Percentiles rank a stretch among this genome's conserved stretches.
These are phyloP conservation scores for Lachancea nothofagi DNA, from an alignment of 805 yeast species.

Conservation along the genomic window DNA sequence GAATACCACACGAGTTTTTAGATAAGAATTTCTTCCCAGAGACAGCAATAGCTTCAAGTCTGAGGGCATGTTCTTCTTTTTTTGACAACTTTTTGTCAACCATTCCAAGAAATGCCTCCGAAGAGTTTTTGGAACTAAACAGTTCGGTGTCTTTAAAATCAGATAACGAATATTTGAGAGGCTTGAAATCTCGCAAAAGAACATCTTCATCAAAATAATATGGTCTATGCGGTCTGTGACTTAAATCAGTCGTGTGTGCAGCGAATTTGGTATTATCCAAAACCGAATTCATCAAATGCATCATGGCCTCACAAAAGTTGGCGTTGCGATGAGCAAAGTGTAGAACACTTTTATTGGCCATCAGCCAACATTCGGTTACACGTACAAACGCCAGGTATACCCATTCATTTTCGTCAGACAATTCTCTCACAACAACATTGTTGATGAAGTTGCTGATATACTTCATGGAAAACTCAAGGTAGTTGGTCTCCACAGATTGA, in stretches of 20 bases:
- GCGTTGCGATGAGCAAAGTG: conserved; percentile 32
- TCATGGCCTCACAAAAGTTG: conserved; percentile 30
- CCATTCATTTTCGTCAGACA: conserved; percentile 20
- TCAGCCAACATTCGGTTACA: conserved; percentile 53
- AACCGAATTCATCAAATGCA: conserved; percentile 31
- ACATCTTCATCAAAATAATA: conserved; percentile 19
- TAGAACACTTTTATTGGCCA: conserved; percentile 41
- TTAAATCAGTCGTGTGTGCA: neutral
- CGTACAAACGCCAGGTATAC: conserved; percentile 39
- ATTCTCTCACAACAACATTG: conserved; percentile 28
- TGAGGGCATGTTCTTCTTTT: conserved; percentile 11
- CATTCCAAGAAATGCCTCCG: conserved; percentile 20
- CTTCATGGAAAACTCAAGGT: conserved; percentile 39
- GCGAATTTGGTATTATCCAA: conserved; percentile 11
- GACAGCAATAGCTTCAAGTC: conserved; percentile 13
- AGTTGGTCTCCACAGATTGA: conserved; percentile 12
- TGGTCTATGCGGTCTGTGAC: conserved; percentile 12
- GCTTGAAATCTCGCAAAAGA: conserved; percentile 13
- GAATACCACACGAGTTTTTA: conserved; percentile 13
- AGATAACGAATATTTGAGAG: conserved; percentile 12
- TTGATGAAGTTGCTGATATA: conserved; percentile 35
- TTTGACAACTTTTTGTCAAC: conserved; percentile 1
- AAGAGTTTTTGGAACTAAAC: conserved; percentile 13
- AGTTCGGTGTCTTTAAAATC: conserved; percentile 21
- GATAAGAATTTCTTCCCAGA: conserved; percentile 14